Conservation (phyloP, 2,329 filamentous ascomycete species). For the Aspergillus viridinutans region DNA sequence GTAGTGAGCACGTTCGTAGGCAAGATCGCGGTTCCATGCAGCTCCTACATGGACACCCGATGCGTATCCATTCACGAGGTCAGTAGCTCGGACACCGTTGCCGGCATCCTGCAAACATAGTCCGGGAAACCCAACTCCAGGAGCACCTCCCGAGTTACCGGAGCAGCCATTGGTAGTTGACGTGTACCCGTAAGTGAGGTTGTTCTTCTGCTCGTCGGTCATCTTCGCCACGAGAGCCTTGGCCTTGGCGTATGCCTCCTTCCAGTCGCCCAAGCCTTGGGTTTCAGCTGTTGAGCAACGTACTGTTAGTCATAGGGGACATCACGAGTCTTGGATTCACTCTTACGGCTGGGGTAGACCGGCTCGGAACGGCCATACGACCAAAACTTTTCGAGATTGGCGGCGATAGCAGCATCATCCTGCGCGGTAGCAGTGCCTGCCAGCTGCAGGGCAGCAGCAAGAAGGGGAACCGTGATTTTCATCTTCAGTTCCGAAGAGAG, state of each 20-base stretch:
- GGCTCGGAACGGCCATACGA: not conserved
- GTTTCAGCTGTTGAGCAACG: not conserved
- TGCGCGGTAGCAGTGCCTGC: not conserved
- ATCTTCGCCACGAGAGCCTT: not conserved
- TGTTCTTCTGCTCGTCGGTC: not conserved
- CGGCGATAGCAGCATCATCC: not conserved
- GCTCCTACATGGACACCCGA: conserved; percentile 40
- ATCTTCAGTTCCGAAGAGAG: not conserved
- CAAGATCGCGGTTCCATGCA: conserved; percentile 53
- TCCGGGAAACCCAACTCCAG: not conserved
- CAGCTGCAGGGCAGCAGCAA: not conserved
- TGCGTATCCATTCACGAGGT: conserved; percentile 43
- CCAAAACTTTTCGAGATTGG: not conserved
- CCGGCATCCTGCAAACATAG: not conserved
- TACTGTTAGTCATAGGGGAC: not conserved
- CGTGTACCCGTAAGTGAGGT: not conserved
- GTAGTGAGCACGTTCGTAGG: conserved; percentile 48
- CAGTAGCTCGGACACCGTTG: conserved; percentile 17
- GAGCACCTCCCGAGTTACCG: not conserved
- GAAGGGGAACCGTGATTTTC: not conserved
- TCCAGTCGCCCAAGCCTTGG: not conserved
- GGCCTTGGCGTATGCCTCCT: not conserved
- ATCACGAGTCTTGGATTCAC: not conserved
- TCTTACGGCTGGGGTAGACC: not conserved
- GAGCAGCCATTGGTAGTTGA: not conserved